Evolutionary conservation across 306 rosid genomes (phyloP).

Genomic region (Acacia crassicarpa): DNA sequence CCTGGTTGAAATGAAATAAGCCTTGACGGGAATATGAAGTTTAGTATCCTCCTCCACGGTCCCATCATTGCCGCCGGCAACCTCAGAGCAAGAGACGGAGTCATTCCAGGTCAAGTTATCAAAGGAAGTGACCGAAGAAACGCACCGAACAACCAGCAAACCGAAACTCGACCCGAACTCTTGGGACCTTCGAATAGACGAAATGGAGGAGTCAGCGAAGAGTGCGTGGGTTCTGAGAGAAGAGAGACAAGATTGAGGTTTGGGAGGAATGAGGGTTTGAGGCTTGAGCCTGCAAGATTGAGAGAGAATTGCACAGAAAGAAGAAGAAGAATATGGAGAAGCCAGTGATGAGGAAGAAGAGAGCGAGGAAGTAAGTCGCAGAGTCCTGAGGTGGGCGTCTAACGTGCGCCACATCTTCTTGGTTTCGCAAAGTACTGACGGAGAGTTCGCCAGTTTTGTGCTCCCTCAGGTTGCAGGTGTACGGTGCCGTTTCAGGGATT

Average conservation of each 20-base stretch:
- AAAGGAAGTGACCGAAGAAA: conserved; percentile 49
- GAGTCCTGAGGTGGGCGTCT: conserved; percentile 46
- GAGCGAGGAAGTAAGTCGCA: conserved; percentile 37
- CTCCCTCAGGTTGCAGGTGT: neutral
- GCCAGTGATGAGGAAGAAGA: neutral
- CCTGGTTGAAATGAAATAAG: conserved; percentile 89
- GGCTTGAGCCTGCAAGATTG: conserved; percentile 13
- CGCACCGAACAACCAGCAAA: conserved; percentile 44
- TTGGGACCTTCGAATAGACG: conserved; percentile 8
- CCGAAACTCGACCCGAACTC: conserved; percentile 14
- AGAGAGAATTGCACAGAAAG: conserved; percentile 38
- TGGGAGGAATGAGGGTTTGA: neutral
- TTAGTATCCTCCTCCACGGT: conserved; percentile 46
- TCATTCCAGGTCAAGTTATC: conserved; percentile 69
- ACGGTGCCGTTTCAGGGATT: neutral
- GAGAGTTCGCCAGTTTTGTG: neutral
- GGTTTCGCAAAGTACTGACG: neutral
- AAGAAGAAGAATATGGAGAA: conserved; percentile 29
- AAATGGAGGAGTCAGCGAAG: conserved; percentile 9
- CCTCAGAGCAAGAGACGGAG: conserved; percentile 68
- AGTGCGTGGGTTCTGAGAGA: conserved; percentile 27
- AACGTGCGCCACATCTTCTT: conserved; percentile 60
- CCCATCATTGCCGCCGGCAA: conserved; percentile 39
- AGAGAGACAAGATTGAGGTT: conserved; percentile 20
- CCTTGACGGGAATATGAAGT: conserved; percentile 78